Percentiles rank a stretch among this genome's conserved stretches.
These are phyloP conservation scores for Trichoderma asperelloides DNA, from an alignment of 495 filamentous ascomycete species.

Conservation along the genomic window DNA sequence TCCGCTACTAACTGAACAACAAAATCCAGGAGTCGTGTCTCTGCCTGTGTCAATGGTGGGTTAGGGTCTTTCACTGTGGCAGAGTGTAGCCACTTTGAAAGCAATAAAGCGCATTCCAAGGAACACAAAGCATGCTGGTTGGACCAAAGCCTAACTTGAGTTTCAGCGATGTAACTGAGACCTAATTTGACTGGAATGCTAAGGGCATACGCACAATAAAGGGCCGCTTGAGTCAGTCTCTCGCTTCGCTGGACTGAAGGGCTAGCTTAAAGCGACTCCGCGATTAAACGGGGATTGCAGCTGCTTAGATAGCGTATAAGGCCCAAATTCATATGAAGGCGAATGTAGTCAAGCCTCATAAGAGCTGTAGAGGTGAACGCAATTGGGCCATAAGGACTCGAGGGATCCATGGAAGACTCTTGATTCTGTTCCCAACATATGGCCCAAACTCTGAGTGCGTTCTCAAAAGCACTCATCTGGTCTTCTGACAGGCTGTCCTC, in stretches of 20 bases:
- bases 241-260: neutral
- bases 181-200: neutral
- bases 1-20: neutral
- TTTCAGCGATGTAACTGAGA: neutral
- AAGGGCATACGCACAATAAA: neutral
- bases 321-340: neutral
- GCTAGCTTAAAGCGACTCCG: neutral
- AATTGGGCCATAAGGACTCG: neutral
- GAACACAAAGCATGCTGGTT: neutral
- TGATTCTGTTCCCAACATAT: neutral
- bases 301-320: neutral
- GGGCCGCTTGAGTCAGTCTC: neutral
- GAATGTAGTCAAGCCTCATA: neutral
- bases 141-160: neutral
- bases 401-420: neutral
- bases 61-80: neutral
- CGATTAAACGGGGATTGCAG: neutral
- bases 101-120: neutral
- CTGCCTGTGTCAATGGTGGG: neutral
- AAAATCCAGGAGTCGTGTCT: neutral
- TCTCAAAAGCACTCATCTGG: neutral
- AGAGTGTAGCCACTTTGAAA: neutral
- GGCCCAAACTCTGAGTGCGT: neutral
- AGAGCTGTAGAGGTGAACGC: neutral
- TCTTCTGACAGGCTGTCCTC: neutral